A percentile compares a stretch with the other conserved stretches of the same genome.
phyloP scores from a whole-genome alignment of 2,329 filamentous ascomycete species.

The Pyrenophora tritici-repentis region DNA sequence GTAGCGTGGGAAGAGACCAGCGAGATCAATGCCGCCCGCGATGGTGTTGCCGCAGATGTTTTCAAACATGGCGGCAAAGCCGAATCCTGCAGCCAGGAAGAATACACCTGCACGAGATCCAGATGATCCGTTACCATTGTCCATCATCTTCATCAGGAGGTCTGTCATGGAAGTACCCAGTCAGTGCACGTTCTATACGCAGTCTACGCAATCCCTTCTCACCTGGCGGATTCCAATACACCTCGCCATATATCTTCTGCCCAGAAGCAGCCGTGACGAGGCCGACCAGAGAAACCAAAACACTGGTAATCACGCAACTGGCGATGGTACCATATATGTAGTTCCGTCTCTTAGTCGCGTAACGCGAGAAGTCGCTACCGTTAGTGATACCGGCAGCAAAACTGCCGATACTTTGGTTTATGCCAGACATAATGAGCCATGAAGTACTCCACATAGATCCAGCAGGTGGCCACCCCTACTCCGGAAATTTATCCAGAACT shows the following conservation, averaged over 20 bases:
- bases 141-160: conserved; percentile 53
- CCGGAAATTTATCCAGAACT: no score
- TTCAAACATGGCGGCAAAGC: conserved; percentile 49
- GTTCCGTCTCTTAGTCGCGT: conserved; percentile 42
- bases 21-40: conserved; percentile 45
- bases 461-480: no score
- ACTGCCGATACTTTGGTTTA: conserved; percentile 52
- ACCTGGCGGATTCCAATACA: conserved; percentile 50
- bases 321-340: conserved; percentile 50
- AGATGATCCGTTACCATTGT: conserved; percentile 49
- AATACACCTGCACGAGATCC: conserved; percentile 45
- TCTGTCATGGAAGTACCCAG: conserved; percentile 21
- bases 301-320: conserved; percentile 49
- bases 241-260: conserved; percentile 45
- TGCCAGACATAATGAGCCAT: conserved; percentile 54
- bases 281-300: conserved; percentile 51
- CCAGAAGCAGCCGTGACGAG: conserved; percentile 50
- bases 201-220: no score
- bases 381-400: conserved; percentile 52
- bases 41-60: conserved; percentile 46
- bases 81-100: conserved; percentile 44
- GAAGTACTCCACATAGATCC: conserved; percentile 47
- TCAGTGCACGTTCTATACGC: no score
- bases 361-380: conserved; percentile 53
- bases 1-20: conserved; percentile 42